Evolutionary conservation across 495 filamentous ascomycete species (phyloP), one percentile per base, ranked within the genome.

Genomic region (Lentithecium fluviatile): DNA sequence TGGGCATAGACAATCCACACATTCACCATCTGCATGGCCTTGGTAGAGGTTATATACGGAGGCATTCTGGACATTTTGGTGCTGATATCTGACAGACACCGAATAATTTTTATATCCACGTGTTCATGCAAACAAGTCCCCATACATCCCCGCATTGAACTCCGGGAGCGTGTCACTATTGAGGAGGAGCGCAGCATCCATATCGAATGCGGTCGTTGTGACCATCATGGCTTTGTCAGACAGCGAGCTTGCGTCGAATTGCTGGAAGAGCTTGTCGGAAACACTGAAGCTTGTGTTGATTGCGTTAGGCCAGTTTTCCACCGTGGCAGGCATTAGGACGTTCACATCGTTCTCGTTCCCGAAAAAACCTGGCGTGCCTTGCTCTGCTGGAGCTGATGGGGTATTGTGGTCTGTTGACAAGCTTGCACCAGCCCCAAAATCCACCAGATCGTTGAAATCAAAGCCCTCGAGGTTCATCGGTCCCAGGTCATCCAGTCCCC

Each of bases 1-100:
- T 95, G 91, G 81, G 91, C 91, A 40, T 96, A 58, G 37, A 6
- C 10, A 34, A 17, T 24, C 3, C 10, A 12, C 38, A 34, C 34
- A 40, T 54, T 32, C 29, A 3, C 4, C 29, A 32, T 32, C 10
- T 42, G 51, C 51, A 43, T 43, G 51, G 51, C 32, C 32, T 54
- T 54, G 51, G 36, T n/a, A n/a, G 3, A 43, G 13, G 15, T 7
- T 43, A 43, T 43, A n/a, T 4, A 20, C 13, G 29, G 3, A 10
- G 29, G 29, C 29, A 10, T 32, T 32, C 29, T 10, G 10, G 10
- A 32, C 29, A 32, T 4, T 32, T n/a, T 32, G 29, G 29, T 32
- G 29, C 29, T 32, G 29, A 32, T 32, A 32, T 3, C 10, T 4
- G 29, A 10, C 29, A 32, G 29, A 32, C 10, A 32, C 29, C n/a